Conservation (phyloP, 805 yeast genomes). For the Yarrowia bubula region DNA sequence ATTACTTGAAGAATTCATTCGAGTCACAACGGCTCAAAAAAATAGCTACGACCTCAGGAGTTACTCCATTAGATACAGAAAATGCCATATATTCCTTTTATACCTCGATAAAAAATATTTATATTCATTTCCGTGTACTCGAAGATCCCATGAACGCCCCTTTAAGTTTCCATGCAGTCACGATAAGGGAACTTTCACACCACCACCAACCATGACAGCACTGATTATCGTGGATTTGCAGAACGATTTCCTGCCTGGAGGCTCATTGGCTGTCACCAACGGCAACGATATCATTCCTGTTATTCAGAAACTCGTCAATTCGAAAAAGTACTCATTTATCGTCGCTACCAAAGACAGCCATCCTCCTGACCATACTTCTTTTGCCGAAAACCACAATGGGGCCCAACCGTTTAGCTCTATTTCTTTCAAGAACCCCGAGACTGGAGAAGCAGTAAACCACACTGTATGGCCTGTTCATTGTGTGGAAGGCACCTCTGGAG, state of each 20-base stretch:
- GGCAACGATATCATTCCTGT: conserved; percentile 60
- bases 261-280: conserved; percentile 56
- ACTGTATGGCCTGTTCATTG: conserved; percentile 90
- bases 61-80: too few species aligned
- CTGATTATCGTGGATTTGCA: conserved; percentile 78
- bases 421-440: conserved; percentile 52
- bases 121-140: too few species aligned
- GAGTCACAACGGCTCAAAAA: too few species aligned
- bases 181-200: background rate
- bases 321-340: conserved; percentile 55
- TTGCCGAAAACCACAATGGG: conserved; percentile 69
- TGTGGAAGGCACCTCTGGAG: conserved; percentile 67
- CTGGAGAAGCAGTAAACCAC: conserved; percentile 38
- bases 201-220: conserved; percentile 44
- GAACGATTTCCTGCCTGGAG: conserved; percentile 70
- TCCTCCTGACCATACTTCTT: conserved; percentile 72
- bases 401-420: conserved; percentile 51
- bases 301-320: conserved; percentile 48
- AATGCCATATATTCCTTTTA: too few species aligned
- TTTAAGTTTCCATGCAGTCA: background rate
- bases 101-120: too few species aligned
- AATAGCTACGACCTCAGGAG: too few species aligned
- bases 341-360: conserved; percentile 89
- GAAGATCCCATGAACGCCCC: too few species aligned
- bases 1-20: too few species aligned